These are phyloP conservation scores for Nannizziopsis barbatae DNA, from an alignment of 2,329 filamentous ascomycete genomes.

Conservation along the genomic window DNA sequence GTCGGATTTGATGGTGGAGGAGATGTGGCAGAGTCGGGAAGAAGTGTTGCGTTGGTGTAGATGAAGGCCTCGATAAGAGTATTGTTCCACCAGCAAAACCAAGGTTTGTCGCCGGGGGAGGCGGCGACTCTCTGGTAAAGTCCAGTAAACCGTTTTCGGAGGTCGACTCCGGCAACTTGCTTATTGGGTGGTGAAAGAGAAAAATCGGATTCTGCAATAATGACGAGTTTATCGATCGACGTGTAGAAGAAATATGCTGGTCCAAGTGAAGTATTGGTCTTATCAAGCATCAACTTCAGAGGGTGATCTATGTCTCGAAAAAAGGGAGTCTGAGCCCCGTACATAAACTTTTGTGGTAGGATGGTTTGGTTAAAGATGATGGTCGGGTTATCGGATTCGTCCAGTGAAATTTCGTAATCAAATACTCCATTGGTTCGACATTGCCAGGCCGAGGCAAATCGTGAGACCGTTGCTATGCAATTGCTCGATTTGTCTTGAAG, in stretches of 20 bases:
- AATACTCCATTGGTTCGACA: conserved; percentile 33
- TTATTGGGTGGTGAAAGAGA: conserved; percentile 15
- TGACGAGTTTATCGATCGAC: conserved; percentile 53
- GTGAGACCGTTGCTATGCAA: conserved; percentile 36
- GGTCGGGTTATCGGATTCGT: conserved; percentile 20
- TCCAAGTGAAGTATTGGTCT: conserved; percentile 45
- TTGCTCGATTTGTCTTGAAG: conserved; percentile 39
- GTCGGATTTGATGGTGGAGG: conserved; percentile 13
- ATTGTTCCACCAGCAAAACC: conserved; percentile 60
- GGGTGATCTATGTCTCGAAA: conserved; percentile 35
- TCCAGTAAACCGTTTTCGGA: conserved; percentile 22
- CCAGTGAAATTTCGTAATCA: conserved; percentile 17
- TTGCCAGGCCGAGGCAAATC: conserved; percentile 42
- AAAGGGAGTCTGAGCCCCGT: conserved; percentile 51
- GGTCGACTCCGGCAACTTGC: conserved; percentile 18
- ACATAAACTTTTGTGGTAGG: conserved; percentile 31
- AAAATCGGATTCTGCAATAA: conserved; percentile 36
- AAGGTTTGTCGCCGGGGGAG: conserved; percentile 49
- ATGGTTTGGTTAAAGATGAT: conserved; percentile 31
- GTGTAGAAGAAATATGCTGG: conserved; percentile 54
- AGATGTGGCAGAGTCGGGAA: neutral
- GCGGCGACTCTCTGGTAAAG: conserved; percentile 30
- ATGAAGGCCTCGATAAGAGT: conserved; percentile 58
- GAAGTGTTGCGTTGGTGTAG: conserved; percentile 39
- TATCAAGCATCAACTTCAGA: conserved; percentile 47